A percentile compares a stretch with the other conserved stretches of the same genome.
Conservation (phyloP, 1,284 basidiomycete genomes). For the Calocybe gambosa region DNA sequence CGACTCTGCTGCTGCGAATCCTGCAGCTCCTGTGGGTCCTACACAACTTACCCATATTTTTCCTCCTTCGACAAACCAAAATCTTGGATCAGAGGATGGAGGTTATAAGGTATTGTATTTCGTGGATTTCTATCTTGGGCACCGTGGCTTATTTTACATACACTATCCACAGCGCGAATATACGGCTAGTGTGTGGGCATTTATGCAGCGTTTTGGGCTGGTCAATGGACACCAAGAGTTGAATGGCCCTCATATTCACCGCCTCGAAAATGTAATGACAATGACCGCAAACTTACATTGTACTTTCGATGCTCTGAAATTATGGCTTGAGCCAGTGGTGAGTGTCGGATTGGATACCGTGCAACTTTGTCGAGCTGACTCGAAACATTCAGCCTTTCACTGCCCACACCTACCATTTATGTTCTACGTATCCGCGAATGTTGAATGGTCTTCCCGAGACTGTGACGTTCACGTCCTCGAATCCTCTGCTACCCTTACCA, state of each 20-base stretch:
- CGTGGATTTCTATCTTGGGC: no score
- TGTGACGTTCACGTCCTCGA: slow-evolving; percentile 20
- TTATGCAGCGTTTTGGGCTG: slow-evolving; percentile 19
- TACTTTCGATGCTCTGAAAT: slow-evolving; percentile 5
- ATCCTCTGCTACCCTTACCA: slow-evolving; percentile 19
- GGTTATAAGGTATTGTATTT: no score
- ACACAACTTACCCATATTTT: no score
- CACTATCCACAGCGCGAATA: slow-evolving; percentile 2
- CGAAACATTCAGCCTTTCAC: background rate
- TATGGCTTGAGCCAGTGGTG: slow-evolving; percentile 17
- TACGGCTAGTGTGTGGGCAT: slow-evolving; percentile 16
- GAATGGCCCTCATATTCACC: slow-evolving; percentile 20
- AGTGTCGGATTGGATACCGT: no score
- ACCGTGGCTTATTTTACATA: no score
- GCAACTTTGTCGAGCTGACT: slow-evolving; percentile 8
- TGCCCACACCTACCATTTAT: background rate
- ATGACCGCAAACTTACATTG: slow-evolving; percentile 1
- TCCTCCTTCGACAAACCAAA: no score
- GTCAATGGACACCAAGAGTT: slow-evolving; percentile 14
- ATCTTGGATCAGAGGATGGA: no score
- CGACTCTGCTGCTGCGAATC: no score
- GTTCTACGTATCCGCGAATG: slow-evolving; percentile 13
- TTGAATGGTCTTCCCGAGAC: slow-evolving; percentile 10
- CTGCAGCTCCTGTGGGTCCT: no score
- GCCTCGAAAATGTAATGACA: slow-evolving; percentile 20